Evolutionary conservation across 805 yeast species (phyloP), one percentile per base, ranked within the genome.

Genomic region (Grigorovia yakushimaensis): DNA sequence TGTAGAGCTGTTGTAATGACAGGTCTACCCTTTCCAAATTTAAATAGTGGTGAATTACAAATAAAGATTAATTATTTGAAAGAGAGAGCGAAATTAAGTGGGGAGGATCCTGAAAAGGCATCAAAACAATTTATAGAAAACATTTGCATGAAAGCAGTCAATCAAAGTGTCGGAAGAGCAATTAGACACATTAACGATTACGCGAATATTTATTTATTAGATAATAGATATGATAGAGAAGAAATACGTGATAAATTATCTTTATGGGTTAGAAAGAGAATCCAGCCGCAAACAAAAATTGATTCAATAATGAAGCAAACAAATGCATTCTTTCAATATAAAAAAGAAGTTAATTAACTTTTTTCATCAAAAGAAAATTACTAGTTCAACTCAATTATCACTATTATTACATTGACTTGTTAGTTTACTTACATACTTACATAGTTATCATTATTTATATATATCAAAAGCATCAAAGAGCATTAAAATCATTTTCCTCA

Each of bases 121-220:
- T 69, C 82, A 1, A 67, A 70, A 23, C 75, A 74, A 30, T 87
- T 78, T 56, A 83, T 85, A 56, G 95, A 88, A 54, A 87, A 85
- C 56, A 69, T 87, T 6, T 88, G 96, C 59, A 84, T 91, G 93
- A 78, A 88, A 45, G 84, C 95, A 0, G 88, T 89, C 0, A 89
- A 89, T 60, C 98, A 89, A 63, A 81, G 95, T 65, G 82, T 91
- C 11, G 98, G 97, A 0, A 73, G 98, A 53, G 86, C 96, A 6
- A 89, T 89, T 38, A 71, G 98, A 50, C 96, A 89, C 61, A 74
- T 74, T 22, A 73, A 75, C 39, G 98, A 91, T 64, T 88, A 84
- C 59, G 82, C 97, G 0, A 74, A 78, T 15, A 82, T 91, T 6
- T 78, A 77, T 54, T 68, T 89, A 38, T 55, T 88, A 15, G 98